Percentiles rank a stretch among this genome's conserved stretches.
Conservation (phyloP, 345 rosid genomes). For the Citrus australasica region DNA sequence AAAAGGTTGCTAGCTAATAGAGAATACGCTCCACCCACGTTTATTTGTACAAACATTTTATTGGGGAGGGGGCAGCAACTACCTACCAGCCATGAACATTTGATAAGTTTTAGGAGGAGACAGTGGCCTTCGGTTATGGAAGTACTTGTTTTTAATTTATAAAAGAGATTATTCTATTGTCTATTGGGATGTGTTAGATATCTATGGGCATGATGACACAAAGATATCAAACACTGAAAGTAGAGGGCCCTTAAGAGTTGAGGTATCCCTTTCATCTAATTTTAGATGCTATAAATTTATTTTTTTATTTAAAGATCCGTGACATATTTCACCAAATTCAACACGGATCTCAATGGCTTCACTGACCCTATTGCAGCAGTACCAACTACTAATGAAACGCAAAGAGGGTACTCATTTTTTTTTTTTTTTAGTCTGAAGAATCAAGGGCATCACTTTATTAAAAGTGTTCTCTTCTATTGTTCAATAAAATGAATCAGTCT, state of each 20-base stretch:
- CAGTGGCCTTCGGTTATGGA: conserved; percentile 19
- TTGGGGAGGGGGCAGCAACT: background rate
- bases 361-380: conserved; percentile 11
- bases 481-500: background rate
- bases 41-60: background rate
- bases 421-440: background rate
- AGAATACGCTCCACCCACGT: background rate
- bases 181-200: conserved; percentile 5
- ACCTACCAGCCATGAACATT: background rate
- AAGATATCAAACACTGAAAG: background rate
- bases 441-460: conserved; percentile 12
- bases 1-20: background rate
- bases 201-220: background rate
- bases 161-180: background rate
- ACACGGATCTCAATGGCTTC: conserved; percentile 25
- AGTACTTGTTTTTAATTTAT: conserved; percentile 7
- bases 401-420: background rate
- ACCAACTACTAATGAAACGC: background rate
- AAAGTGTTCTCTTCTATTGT: background rate
- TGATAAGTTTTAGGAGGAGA: conserved; percentile 21
- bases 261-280: conserved; percentile 28
- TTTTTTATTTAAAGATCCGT: conserved; percentile 6
- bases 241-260: conserved; percentile 24
- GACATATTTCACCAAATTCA: conserved; percentile 21
- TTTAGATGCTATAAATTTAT: background rate